Conservation (phyloP, 108 stramenopile genomes). For the Cyclotella sp. region DNA sequence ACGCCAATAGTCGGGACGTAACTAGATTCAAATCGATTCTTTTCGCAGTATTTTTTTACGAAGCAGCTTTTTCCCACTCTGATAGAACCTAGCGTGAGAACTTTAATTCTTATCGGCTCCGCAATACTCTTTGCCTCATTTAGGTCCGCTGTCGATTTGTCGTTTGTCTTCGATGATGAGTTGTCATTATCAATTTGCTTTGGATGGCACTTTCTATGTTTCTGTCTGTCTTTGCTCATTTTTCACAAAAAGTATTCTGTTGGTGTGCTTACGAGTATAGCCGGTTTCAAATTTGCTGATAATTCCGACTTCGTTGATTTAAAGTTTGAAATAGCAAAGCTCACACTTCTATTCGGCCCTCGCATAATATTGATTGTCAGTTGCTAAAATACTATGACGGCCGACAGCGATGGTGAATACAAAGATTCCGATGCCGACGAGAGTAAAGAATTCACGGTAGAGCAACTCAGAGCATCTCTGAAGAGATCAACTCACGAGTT, state of each 20-base stretch:
- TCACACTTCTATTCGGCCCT: background rate
- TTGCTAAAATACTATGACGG: too few species aligned
- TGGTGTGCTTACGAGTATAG: background rate
- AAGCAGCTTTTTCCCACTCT: constrained; percentile 78
- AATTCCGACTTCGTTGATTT: background rate
- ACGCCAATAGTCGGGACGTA: constrained; percentile 83
- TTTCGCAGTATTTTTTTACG: constrained; percentile 85
- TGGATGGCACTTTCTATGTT: too few species aligned
- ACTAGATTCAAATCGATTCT: constrained; percentile 63
- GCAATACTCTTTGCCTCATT: too few species aligned
- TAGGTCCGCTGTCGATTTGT: background rate
- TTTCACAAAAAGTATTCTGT: background rate
- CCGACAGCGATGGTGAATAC: background rate
- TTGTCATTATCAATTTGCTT: too few species aligned
- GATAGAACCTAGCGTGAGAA: constrained; percentile 67
- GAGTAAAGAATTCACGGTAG: constrained; percentile 2
- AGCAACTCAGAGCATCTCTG: constrained; percentile 8
- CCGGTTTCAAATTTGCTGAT: background rate
- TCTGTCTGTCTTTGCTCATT: background rate
- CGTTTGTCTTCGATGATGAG: background rate
- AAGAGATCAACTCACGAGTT: constrained; percentile 15
- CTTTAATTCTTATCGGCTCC: constrained; percentile 62
- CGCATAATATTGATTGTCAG: background rate
- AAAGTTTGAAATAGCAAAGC: background rate
- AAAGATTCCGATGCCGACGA: background rate